Conservation (phyloP, 176 grass and related monocot species). For the Paspalum vaginatum region DNA sequence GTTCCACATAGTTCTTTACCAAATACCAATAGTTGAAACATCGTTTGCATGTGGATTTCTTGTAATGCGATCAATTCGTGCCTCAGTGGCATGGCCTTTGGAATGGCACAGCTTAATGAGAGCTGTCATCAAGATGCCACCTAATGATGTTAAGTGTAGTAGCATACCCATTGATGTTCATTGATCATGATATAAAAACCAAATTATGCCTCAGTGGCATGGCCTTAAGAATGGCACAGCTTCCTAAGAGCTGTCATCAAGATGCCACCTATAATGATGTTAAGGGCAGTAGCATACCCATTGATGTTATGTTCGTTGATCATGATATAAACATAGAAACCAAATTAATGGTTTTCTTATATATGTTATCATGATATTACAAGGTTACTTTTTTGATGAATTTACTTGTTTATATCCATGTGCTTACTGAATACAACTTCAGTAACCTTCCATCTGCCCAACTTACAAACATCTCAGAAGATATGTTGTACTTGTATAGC, state of each 20-base stretch:
- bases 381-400: neutral
- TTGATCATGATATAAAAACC: neutral
- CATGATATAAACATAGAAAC: neutral
- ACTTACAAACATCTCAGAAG: neutral
- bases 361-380: neutral
- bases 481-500: neutral
- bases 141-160: neutral
- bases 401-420: neutral
- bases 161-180: neutral
- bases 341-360: constrained; percentile 3
- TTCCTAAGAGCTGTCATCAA: neutral
- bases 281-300: neutral
- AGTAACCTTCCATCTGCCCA: neutral
- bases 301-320: neutral
- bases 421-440: neutral
- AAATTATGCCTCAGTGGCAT: neutral
- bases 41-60: constrained; percentile 10
- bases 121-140: neutral
- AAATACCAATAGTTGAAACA: neutral
- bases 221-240: neutral
- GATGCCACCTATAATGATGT: neutral
- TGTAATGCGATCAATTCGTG: neutral
- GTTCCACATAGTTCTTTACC: constrained; percentile 19
- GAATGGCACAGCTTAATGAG: neutral
- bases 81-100: neutral